Conservation (phyloP, 2,329 filamentous ascomycete genomes). For the Neopestalotiopsis rosae region DNA sequence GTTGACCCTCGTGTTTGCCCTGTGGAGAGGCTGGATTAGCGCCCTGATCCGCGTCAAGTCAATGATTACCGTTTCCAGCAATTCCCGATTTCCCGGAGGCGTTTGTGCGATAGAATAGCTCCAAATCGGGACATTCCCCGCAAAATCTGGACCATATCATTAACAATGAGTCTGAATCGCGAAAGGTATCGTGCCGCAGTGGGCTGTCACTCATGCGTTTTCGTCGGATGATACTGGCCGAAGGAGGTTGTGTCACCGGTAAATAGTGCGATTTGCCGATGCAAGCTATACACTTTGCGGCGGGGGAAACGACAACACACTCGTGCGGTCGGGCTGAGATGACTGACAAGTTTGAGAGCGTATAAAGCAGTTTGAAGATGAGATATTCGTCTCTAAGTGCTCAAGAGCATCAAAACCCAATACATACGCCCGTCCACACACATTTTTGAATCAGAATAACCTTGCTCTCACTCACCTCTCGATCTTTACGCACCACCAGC, state of each 20-base stretch:
- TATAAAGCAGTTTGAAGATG: not conserved
- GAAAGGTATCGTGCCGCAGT: not conserved
- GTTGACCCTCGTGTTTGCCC: not conserved
- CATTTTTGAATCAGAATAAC: too few species aligned
- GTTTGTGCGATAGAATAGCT: not conserved
- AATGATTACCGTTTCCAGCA: not conserved
- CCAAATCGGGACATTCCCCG: not conserved
- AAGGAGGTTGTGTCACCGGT: not conserved
- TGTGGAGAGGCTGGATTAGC: slow-evolving; percentile 1
- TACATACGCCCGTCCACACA: not conserved
- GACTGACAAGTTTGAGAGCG: not conserved
- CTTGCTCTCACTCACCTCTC: not conserved
- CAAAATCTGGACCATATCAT: not conserved
- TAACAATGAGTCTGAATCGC: not conserved
- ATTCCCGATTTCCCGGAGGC: slow-evolving; percentile 2
- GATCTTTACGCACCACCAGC: not conserved
- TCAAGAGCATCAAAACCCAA: not conserved
- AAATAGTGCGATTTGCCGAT: not conserved
- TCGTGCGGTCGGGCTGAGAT: not conserved
- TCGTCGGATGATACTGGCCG: not conserved
- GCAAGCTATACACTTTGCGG: not conserved
- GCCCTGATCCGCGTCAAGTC: not conserved
- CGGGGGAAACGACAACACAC: not conserved
- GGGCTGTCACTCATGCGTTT: not conserved
- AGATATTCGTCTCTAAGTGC: not conserved